Conservation (phyloP, 2,329 filamentous ascomycete genomes). For the Trichophyton equinum region DNA sequence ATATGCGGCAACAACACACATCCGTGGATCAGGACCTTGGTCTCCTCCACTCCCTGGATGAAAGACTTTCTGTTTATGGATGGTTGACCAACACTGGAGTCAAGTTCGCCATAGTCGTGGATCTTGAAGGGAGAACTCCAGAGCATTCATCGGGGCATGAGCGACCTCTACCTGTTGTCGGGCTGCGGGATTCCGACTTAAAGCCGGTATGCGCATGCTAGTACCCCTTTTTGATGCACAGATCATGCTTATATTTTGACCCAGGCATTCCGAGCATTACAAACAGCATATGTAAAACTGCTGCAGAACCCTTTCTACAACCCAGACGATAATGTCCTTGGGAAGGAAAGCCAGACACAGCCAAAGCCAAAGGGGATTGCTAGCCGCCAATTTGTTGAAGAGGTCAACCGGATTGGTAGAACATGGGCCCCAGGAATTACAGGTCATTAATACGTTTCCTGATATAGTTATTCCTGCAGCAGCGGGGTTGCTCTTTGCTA, state of each 20-base stretch:
- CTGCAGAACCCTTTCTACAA: conserved; percentile 92
- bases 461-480: background rate
- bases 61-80: conserved; percentile 84
- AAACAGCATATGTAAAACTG: conserved; percentile 78
- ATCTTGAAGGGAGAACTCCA: conserved; percentile 62
- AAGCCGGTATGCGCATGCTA: conserved; percentile 50
- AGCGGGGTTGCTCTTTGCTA: background rate
- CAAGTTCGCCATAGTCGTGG: conserved; percentile 78
- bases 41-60: conserved; percentile 83
- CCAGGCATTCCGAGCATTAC: conserved; percentile 76
- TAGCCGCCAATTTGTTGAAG: conserved; percentile 65
- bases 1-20: conserved; percentile 64
- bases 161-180: conserved; percentile 40
- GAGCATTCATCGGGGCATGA: conserved; percentile 19
- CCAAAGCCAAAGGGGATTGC: conserved; percentile 43
- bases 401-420: conserved; percentile 77
- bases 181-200: conserved; percentile 73
- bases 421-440: conserved; percentile 64
- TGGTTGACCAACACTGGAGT: conserved; percentile 94
- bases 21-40: conserved; percentile 73
- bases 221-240: background rate
- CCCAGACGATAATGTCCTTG: conserved; percentile 57
- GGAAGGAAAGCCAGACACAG: background rate
- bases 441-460: background rate
- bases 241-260: conserved; percentile 8